Conservation (phyloP, 2,329 filamentous ascomycete species). For the Colletotrichum lini region DNA sequence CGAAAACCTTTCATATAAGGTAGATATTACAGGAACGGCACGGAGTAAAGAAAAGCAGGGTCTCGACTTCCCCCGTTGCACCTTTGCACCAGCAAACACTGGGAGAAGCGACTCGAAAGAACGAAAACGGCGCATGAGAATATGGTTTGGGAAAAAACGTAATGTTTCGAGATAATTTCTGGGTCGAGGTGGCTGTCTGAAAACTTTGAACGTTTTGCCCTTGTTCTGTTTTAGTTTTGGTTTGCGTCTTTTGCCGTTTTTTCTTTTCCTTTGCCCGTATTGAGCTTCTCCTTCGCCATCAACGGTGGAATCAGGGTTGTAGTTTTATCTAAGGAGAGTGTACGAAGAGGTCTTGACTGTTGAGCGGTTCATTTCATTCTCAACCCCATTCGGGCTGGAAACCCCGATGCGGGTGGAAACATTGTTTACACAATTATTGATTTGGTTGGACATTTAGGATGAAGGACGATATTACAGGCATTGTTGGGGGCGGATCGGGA, state of each 20-base stretch:
- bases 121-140: conserved; percentile 19
- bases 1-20: conserved; percentile 18
- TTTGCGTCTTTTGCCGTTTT: neutral
- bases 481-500: neutral
- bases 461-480: neutral
- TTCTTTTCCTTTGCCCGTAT: neutral
- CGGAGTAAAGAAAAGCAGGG: conserved; percentile 30
- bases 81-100: neutral
- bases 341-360: conserved; percentile 32
- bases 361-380: conserved; percentile 27
- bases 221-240: neutral
- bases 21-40: conserved; percentile 24
- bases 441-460: neutral
- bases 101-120: neutral
- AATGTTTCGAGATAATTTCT: conserved; percentile 23
- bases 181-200: conserved; percentile 31
- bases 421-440: conserved; percentile 6
- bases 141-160: conserved; percentile 3
- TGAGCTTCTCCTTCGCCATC: conserved; percentile 16
- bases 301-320: conserved; percentile 11
- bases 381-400: neutral
- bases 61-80: neutral
- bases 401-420: neutral
- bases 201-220: neutral
- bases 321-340: conserved; percentile 31